Evolutionary conservation across 352 stramenopile genomes (phyloP).

Genomic region (Plasmopara muralis): DNA sequence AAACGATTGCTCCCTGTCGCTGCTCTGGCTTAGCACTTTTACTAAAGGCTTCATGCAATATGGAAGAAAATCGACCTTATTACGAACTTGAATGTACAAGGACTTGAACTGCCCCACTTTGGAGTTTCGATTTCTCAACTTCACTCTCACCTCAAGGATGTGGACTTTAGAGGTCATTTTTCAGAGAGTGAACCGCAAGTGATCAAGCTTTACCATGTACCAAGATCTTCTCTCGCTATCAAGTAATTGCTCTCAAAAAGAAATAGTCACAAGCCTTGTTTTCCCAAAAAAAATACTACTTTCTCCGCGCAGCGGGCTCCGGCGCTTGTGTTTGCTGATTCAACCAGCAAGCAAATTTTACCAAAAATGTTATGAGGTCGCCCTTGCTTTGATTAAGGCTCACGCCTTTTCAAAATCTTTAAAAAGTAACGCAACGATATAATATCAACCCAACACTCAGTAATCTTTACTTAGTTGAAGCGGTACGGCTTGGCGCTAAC

Average conservation of each 20-base stretch:
- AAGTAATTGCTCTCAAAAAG: constrained; percentile 1
- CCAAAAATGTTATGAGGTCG: background rate
- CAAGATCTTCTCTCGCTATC: background rate
- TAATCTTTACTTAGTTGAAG: background rate
- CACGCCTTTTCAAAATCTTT: background rate
- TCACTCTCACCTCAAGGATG: background rate
- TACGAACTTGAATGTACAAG: constrained; percentile 2
- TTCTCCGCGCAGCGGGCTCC: background rate
- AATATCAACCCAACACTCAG: background rate
- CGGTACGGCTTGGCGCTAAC: background rate
- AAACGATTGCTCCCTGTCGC: background rate
- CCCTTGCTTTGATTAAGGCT: background rate
- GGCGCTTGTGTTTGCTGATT: background rate
- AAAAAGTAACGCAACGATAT: background rate
- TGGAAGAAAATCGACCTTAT: background rate
- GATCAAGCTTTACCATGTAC: background rate
- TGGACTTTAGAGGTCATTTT: background rate
- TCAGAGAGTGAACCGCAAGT: background rate
- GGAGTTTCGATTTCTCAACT: constrained; percentile 1
- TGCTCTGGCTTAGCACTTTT: constrained; percentile 1
- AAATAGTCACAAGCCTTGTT: background rate
- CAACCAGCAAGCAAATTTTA: background rate
- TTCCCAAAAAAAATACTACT: background rate
- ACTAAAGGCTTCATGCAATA: background rate
- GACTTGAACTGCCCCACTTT: background rate